Conservation (phyloP, 768 basidiomycete species). For the Gyrodon lividus region DNA sequence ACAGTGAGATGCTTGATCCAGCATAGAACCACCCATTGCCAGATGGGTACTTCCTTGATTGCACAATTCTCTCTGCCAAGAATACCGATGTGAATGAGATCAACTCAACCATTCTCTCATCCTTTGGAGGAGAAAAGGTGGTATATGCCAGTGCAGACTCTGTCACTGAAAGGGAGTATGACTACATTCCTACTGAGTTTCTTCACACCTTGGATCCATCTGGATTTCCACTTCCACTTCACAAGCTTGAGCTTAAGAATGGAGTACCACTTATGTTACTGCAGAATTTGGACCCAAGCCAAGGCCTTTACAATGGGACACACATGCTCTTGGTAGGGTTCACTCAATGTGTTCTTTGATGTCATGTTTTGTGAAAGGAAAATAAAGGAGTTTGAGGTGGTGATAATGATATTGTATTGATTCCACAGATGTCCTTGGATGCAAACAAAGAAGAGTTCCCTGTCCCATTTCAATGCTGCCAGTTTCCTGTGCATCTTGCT, state of each 20-base stretch:
- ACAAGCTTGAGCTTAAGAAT: slow-evolving; percentile 33
- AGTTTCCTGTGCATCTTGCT: slow-evolving; percentile 35
- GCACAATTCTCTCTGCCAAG: slow-evolving; percentile 30
- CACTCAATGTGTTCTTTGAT: slow-evolving; percentile 24
- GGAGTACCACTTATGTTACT: slow-evolving; percentile 42
- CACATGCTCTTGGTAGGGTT: slow-evolving; percentile 16
- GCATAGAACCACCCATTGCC: slow-evolving; percentile 11
- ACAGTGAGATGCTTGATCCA: slow-evolving; percentile 20
- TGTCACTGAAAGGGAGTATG: slow-evolving; percentile 23
- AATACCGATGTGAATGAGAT: slow-evolving; percentile 35
- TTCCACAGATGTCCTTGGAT: slow-evolving; percentile 29
- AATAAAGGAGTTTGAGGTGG: slow-evolving; percentile 7
- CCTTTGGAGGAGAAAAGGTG: slow-evolving; percentile 21
- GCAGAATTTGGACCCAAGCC: slow-evolving; percentile 37
- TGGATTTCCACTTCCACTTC: slow-evolving; percentile 44
- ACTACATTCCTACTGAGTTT: slow-evolving; percentile 36
- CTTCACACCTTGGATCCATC: slow-evolving; percentile 37
- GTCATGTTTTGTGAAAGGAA: slow-evolving; percentile 23
- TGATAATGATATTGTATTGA: slow-evolving; percentile 22
- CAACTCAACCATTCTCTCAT: slow-evolving; percentile 25
- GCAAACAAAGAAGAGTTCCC: slow-evolving; percentile 16
- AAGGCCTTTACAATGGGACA: slow-evolving; percentile 42
- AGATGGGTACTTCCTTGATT: slow-evolving; percentile 28
- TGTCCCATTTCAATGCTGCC: slow-evolving; percentile 21
- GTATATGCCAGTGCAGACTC: slow-evolving; percentile 30